Base-by-base conservation (phyloP, 805 yeast genomes). In the Ogataea glucozyma region DNA sequence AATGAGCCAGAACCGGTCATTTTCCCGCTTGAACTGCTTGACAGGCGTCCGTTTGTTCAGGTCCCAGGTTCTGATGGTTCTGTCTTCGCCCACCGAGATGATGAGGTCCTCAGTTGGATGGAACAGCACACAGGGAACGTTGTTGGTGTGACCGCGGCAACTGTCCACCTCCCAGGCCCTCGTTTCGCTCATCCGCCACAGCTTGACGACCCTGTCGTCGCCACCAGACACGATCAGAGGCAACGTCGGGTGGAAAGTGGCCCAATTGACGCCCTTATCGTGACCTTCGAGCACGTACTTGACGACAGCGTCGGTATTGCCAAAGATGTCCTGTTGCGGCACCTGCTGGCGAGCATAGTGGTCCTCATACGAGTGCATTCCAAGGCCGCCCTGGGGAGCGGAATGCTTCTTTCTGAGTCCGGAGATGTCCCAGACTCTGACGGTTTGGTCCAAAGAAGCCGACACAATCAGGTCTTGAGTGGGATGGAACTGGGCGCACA, bases 81-180 rank as follows among this genome's bases (percentile, higher is more conserved):
- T 89, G 69, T 93, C 99, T 64, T 93, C 98, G 53, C 95, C 85
- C 31, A 89, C 96, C 26, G 98, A 90, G 39, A 93, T 72, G 51
- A 93, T 89, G 61, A 91, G 72, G 56, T 93, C 97, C 66, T 88
- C 93, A 51, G 82, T 81, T 31, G 98, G 97, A 64, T 93, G 97
- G 78, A 95, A 95, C 40, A 86, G 71, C 27, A 88, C 89, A 65
- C 93, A 75, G 39, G 89, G 81, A 40, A 93, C 96, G 63, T 87
- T 89, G 60, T 90, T 90, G 21, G 96, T 87, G 67, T 93, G 99
- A 43, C 99, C 99, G 61, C 99, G 81, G 67, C 97, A 91, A 20
- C 97, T 87, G 64, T 93, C 99, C 46, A 95, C 95, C 66, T 95
- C 99, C 98, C 98, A 93, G 18, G 99, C 99, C 68, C 90, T 88